Evolutionary conservation across 768 basidiomycete species (phyloP).

Genomic region (Boletus rufocinnamomeus): DNA sequence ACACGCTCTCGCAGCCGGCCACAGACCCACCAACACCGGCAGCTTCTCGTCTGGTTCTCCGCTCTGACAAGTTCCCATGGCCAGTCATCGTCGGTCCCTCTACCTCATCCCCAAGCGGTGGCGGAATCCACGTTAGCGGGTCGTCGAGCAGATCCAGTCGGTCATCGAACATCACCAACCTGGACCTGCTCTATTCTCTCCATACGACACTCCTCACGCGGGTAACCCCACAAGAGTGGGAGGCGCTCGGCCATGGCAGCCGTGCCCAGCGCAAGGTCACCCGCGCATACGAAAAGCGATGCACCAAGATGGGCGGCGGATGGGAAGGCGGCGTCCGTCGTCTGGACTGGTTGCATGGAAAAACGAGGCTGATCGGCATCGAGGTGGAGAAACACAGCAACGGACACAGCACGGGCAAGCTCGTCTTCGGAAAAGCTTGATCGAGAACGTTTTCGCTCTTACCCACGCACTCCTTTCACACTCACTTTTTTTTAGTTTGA

Average conservation of each 20-base stretch:
- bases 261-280: conserved; percentile 59
- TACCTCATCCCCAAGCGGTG: conserved; percentile 28
- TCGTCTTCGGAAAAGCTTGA: conserved; percentile 49
- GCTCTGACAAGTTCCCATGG: conserved; percentile 63
- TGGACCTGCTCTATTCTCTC: conserved; percentile 62
- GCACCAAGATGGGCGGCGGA: conserved; percentile 61
- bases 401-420: conserved; percentile 45
- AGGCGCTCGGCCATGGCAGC: conserved; percentile 54
- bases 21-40: conserved; percentile 57
- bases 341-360: conserved; percentile 65
- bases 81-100: conserved; percentile 49
- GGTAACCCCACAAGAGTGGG: conserved; percentile 70
- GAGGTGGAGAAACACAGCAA: conserved; percentile 52
- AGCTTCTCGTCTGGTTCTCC: conserved; percentile 51
- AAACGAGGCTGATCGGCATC: conserved; percentile 60
- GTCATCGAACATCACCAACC: conserved; percentile 51
- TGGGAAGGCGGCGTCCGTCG: conserved; percentile 71
- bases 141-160: conserved; percentile 23
- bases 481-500: not conserved
- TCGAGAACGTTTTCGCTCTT: not conserved
- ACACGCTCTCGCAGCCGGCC: conserved; percentile 61
- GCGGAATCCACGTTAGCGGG: conserved; percentile 31
- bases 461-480: conserved; percentile 8
- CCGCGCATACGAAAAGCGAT: conserved; percentile 63
- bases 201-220: conserved; percentile 55